Evolutionary conservation across 441 rosid species (phyloP).

Genomic region (Kokia cookei): DNA sequence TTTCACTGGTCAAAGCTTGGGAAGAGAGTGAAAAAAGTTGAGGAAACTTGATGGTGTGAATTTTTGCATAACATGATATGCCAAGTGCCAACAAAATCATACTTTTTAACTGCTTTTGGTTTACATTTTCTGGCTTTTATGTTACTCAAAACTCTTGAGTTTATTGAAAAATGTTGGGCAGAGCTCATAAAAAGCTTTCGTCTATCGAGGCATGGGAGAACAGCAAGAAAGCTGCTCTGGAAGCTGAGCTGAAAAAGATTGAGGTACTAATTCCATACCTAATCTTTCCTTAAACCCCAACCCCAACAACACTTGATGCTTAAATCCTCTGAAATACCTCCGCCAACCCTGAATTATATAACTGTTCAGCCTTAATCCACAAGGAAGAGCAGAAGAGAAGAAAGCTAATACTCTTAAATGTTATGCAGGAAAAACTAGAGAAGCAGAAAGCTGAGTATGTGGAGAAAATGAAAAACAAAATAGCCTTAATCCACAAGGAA

Average conservation of each 20-base stretch:
- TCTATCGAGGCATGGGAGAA: constrained; percentile 77
- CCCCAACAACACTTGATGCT: background rate
- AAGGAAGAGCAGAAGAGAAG: background rate
- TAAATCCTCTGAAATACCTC: background rate
- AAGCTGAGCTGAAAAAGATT: constrained; percentile 69
- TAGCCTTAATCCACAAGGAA: constrained; percentile 61
- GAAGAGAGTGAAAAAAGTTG: constrained; percentile 79
- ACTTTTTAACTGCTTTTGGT: background rate
- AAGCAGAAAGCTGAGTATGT: constrained; percentile 65
- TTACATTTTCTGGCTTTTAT: background rate
- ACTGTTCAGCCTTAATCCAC: too few relatives aligned
- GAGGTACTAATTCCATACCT: constrained; percentile 35
- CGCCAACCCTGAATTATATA: too few relatives aligned
- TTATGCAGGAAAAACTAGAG: constrained; percentile 64
- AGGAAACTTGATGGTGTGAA: background rate
- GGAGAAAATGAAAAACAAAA: constrained; percentile 78
- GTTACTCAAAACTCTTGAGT: background rate
- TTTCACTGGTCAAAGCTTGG: constrained; percentile 86
- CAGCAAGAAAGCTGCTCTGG: constrained; percentile 64
- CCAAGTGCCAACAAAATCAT: background rate
- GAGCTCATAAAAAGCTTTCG: constrained; percentile 84
- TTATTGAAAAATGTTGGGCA: constrained; percentile 20
- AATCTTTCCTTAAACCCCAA: background rate
- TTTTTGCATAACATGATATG: background rate
- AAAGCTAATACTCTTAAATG: background rate